Percentiles rank a stretch among this genome's conserved stretches.
These are phyloP conservation scores for Ascodesmis nigricans DNA, from an alignment of 495 filamentous ascomycete genomes.

Conservation along the genomic window DNA sequence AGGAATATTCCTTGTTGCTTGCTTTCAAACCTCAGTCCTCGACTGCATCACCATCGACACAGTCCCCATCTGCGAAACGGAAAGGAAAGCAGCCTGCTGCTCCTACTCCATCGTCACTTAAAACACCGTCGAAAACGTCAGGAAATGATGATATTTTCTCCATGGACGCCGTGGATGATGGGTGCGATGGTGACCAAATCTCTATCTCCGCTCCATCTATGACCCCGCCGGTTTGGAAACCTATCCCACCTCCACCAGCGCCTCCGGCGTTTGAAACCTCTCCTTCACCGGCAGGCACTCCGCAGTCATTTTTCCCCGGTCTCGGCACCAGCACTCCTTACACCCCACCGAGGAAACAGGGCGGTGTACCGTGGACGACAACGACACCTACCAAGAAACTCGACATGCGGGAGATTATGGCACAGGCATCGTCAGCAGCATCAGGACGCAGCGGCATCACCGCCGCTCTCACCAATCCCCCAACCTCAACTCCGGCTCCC, in stretches of 20 bases:
- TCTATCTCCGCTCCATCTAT: too few species aligned
- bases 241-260: too few species aligned
- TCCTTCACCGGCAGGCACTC: too few species aligned
- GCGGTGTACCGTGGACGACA: conserved; percentile 37
- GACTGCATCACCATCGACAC: not conserved
- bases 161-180: too few species aligned
- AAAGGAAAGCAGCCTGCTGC: not conserved
- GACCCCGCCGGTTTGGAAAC: too few species aligned
- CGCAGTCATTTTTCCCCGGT: too few species aligned
- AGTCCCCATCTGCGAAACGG: conserved; percentile 3
- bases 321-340: too few species aligned
- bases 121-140: not conserved
- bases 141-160: conserved; percentile 4
- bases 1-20: too few species aligned
- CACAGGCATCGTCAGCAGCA: conserved; percentile 36
- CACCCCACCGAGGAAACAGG: too few species aligned
- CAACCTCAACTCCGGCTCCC: conserved; percentile 21
- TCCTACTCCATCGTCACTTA: not conserved
- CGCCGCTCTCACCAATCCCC: conserved; percentile 36
- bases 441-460: conserved; percentile 46
- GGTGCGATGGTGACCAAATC: too few species aligned
- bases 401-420: conserved; percentile 66
- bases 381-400: conserved; percentile 37
- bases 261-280: too few species aligned
- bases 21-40: too few species aligned